phyloP scores from a whole-genome alignment of 345 rosid genomes.

The Salix suchowensis region DNA sequence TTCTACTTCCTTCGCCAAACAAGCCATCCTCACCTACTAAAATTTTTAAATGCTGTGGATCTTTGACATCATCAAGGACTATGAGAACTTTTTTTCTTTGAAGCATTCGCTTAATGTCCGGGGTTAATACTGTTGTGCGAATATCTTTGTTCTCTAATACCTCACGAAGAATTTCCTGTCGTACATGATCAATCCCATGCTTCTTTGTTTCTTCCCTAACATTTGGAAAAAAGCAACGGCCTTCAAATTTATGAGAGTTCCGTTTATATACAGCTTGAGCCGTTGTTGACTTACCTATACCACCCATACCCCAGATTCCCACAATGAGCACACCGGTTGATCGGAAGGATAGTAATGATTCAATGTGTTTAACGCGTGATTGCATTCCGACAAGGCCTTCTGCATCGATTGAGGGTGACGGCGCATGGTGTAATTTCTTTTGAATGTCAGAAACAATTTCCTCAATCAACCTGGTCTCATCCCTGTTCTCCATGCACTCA shows the following conservation, averaged over 20 bases:
- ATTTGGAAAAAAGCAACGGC: not conserved
- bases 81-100: not conserved
- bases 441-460: not conserved
- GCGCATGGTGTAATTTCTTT: not conserved
- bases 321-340: not conserved
- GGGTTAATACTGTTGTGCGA: too few relatives aligned
- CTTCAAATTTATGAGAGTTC: not conserved
- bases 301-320: slow-evolving; percentile 8
- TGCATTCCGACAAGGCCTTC: slow-evolving; percentile 1
- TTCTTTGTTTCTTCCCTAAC: not conserved
- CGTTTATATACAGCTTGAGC: not conserved
- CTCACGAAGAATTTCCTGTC: not conserved
- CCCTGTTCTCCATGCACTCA: not conserved
- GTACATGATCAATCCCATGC: not conserved
- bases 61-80: slow-evolving; percentile 6
- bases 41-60: not conserved
- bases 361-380: not conserved
- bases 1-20: not conserved
- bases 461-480: not conserved
- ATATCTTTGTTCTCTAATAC: not conserved
- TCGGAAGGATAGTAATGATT: not conserved
- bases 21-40: not conserved
- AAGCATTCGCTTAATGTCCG: not conserved
- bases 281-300: slow-evolving; percentile 3
- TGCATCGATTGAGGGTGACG: not conserved